Base-by-base conservation (phyloP, 306 rosid genomes). In the Cicer yamashitae region DNA sequence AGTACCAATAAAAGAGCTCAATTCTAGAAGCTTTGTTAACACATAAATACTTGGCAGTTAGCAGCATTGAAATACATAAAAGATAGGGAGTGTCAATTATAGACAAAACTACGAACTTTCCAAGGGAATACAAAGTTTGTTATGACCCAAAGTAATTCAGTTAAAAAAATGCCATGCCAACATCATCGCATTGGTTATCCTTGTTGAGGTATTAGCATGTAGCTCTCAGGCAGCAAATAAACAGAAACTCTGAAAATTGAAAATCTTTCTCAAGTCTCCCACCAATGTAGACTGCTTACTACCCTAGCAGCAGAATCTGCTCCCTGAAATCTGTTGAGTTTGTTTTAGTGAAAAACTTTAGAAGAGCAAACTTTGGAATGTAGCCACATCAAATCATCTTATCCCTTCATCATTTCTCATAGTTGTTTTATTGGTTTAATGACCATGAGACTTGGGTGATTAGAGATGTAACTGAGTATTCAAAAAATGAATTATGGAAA, bases 281-380 rank as follows among this genome's bases (percentile, higher is more conserved):
- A 64, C 48, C 54, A 2, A 2, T 17, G 70, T 54, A 30, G 58
- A 48, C 63, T 14, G 40, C 68, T 76, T 1, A 10, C 44, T 13
- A 18, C 8, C 82, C 60, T 73, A 60, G 65, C 58, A 39, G 72
- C 76, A 70, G 73, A 73, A 68, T 79, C 59, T 54, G 72, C 78
- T 60, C 58, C 88, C 89, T 86, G 88, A 51, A 77, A 87, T 39
- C 39, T 39, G 11, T 34, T 8, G 17, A 8, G 56, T 50, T 62
- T 15, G 51, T 62, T 59, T n/a, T 8, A 15, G 34, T 48, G 44
- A 51, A 72, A 56, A 47, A 53, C 20, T 18, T 12, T 9, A 10
- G 6, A n/a, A 14, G 38, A 10, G 74, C 81, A 73, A 48, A 67
- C 39, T 47, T 11, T 43, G 80, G 46, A 22, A 60, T 60, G 6